phyloP scores from a whole-genome alignment of 257 asterid species.

The Solanum piurae region DNA sequence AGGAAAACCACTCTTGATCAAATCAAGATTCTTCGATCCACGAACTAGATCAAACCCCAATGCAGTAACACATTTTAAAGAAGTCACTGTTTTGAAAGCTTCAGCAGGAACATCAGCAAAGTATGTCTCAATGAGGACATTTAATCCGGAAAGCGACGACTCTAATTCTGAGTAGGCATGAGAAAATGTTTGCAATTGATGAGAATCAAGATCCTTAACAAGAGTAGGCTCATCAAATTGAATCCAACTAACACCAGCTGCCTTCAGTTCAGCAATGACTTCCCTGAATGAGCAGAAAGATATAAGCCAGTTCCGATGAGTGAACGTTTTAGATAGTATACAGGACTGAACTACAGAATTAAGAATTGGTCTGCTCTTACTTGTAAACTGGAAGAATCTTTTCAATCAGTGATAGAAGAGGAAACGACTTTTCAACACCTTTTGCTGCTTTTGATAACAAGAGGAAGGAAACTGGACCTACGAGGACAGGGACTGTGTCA shows the following conservation, averaged over 20 bases:
- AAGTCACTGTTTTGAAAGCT: constrained; percentile 37
- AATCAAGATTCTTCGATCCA: constrained; percentile 63
- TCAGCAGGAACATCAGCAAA: constrained; percentile 47
- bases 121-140: constrained; percentile 36
- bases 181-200: constrained; percentile 30
- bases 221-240: constrained; percentile 46
- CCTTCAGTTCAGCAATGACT: constrained; percentile 33
- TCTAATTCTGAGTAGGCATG: constrained; percentile 30
- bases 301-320: neutral
- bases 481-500: constrained; percentile 37
- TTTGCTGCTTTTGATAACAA: constrained; percentile 41
- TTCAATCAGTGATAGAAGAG: constrained; percentile 34
- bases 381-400: constrained; percentile 39
- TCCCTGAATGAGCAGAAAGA: constrained; percentile 19
- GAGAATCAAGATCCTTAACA: constrained; percentile 34
- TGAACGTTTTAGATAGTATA: neutral
- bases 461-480: constrained; percentile 46
- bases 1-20: constrained; percentile 75
- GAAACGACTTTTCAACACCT: constrained; percentile 35
- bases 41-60: constrained; percentile 54
- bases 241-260: constrained; percentile 37
- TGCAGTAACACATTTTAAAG: constrained; percentile 37
- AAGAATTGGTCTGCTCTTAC: constrained; percentile 8
- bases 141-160: constrained; percentile 34
- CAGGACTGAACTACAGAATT: neutral